Base-by-base conservation (phyloP, 2,329 filamentous ascomycete genomes). In the Aspergillus sp. region DNA sequence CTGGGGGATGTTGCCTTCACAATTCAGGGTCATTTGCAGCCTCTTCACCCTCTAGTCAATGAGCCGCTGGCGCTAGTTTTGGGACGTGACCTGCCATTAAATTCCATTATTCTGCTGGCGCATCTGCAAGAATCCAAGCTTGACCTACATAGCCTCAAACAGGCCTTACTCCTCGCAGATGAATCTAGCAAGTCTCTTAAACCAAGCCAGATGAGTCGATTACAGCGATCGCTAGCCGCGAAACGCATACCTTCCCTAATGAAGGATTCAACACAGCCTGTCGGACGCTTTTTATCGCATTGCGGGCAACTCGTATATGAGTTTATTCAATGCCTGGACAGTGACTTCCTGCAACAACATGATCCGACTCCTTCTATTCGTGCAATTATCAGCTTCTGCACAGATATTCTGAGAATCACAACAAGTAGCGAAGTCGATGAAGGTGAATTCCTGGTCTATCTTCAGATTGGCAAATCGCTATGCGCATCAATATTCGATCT, bases 391-490 rank as follows among this genome's bases (percentile, higher is more conserved):
- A 65, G 65, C 17, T 76, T 83, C 55, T 82, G 82, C 65, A 78
- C 76, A 70, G 80, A 83, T 60, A 72, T 85, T 33, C 72, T 81
- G 41, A 61, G 68, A 41, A 67, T 82, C 35, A 73, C 77, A 15
- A 66, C 75, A 48, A 68, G 70, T 9, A 65, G 66, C 5, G 70
- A 73, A 23, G 76, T 86, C 44, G 80, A 86, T 57, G 78, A 82
- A 46, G 81, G 80, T 8, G 73, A 77, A 9, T 83, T 85, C 60
- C 80, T 84, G 60, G 80, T 81, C 2, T 84, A 84, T 61, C 72
- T 86, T 15, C 73, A 77, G 52, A 68, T 77, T 48, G 76, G 75
- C 15, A 66, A 67, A 27, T 66, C 68, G 35, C 61, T 77, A 19
- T 67, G 56, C 66, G 69, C 60, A 66, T 79, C 62, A 40, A 70